Base-by-base conservation (phyloP, 2,329 filamentous ascomycete species). In the Coniella vitis region DNA sequence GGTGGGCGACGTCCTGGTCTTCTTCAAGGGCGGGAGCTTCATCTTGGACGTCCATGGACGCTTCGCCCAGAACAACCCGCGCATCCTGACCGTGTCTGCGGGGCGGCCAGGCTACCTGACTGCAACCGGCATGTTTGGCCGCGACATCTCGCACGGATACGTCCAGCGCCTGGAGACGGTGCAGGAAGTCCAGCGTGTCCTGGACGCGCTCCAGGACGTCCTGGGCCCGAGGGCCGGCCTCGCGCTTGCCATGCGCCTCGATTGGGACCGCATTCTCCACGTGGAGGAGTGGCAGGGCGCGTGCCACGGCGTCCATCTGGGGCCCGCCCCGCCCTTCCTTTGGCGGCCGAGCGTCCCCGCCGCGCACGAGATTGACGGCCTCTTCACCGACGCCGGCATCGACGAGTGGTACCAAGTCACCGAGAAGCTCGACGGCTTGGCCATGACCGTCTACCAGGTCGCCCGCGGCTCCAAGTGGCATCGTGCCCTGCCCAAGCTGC, bases 21-120 rank as follows among this genome's bases (percentile, higher is more conserved):
- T 56, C 36, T 61, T 64, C 43, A 61, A 65, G 47, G 60, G 63
- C 19, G 63, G 65, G 51, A 60, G 58, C 38, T 63, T 64, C 52
- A 41, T 66, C 7, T 63, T 63, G 7, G 39, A 38, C 8, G 40
- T 20, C 7, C 41, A 56, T 25, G 22, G 45, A n/a, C 47, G 55
- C 1, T 60, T 55, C 14, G 31, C 36, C 19, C 55, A 58, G 61
- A 55, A 62, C 19, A 52, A 58, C 45, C 17, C 19, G 7, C 10
- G 37, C 25, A 10, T 4, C 13, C 52, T 58, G 35, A 47, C 37
- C 10, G 35, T 38, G 2, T 57, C 52, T 34, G 16, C 55, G 9
- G 56, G n/a, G n/a, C n/a, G n/a, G n/a, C n/a, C n/a, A n/a, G n/a
- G n/a, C n/a, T n/a, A n/a, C n/a, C n/a, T n/a, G n/a, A n/a, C n/a